Evolutionary conservation across 345 rosid species (phyloP), one percentile per base, ranked within the genome.

Genomic region (Turritis glabra): DNA sequence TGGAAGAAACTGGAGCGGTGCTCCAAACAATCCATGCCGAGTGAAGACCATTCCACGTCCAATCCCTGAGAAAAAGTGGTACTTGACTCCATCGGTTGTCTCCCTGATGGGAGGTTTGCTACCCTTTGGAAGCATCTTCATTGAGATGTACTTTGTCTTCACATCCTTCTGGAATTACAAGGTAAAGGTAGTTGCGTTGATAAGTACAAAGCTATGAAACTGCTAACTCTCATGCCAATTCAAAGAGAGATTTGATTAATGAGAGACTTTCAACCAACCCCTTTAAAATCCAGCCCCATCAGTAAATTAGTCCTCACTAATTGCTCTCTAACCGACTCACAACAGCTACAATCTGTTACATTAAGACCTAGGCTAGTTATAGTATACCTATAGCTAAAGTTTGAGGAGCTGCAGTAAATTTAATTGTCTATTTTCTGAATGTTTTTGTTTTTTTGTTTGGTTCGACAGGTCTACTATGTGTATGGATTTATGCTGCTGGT

Each of bases 161-260:
- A 92, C 98, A 9, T 92, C 98, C 74, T 92, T 92, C 82, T 92
- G 98, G 98, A 92, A 92, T 69, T 92, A 92, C 95, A 92, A 90
- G 98, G 98, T 92, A 80, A 84, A 1, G 15, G 7, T 43, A 18
- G 65, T 40, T 68, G 7, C 73, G 8, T 48, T 66, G 13, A 33
- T 46, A 35, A 26, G 40, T 35, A 37, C 43, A 27, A 51, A 50
- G 51, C 17, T 61, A 25, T n/a, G 19, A 47, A 46, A 71, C 19
- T 60, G 58, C 15, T 37, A 7, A 0, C 25, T 46, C 47, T 69
- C 8, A 1, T 33, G 0, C 18, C n/a, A 5, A 29, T 56, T 58
- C 57, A 30, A 33, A 10, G 23, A 69, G 55, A 21, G 30, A 2
- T 18, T 44, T 44, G 74, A 33, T 6, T 11, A 57, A 15, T 46